Evolutionary conservation across 495 filamentous ascomycete species (phyloP).

Genomic region (Aspergillus avenaceus): DNA sequence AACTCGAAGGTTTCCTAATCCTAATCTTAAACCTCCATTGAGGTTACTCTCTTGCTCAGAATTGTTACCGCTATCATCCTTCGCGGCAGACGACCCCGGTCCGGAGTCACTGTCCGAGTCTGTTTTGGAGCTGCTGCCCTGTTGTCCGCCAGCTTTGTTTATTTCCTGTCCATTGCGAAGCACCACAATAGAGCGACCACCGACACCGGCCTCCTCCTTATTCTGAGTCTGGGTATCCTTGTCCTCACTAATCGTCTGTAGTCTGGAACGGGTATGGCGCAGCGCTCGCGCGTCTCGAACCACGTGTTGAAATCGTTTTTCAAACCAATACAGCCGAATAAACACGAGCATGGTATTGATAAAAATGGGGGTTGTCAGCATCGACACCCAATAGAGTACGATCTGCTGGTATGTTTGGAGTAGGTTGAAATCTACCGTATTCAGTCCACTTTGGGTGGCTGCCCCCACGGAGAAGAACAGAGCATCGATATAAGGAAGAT

Average conservation of each 20-base stretch:
- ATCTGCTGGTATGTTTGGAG: slow-evolving; percentile 75
- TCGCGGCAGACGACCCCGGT: slow-evolving; percentile 19
- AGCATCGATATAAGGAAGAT: slow-evolving; percentile 79
- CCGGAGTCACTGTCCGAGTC: slow-evolving; percentile 21
- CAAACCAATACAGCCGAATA: slow-evolving; percentile 93
- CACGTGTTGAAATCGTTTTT: slow-evolving; percentile 83
- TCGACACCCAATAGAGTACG: slow-evolving; percentile 63
- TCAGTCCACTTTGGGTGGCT: slow-evolving; percentile 88
- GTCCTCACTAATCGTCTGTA: slow-evolving; percentile 52
- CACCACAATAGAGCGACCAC: slow-evolving; percentile 68
- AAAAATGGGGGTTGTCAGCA: slow-evolving; percentile 83
- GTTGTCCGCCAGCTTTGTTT: slow-evolving; percentile 19
- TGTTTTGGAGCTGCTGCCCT: slow-evolving; percentile 14
- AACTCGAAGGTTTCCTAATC: slow-evolving; percentile 37
- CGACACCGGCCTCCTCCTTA: slow-evolving; percentile 63
- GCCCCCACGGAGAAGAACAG: slow-evolving; percentile 78
- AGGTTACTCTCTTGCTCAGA: slow-evolving; percentile 12
- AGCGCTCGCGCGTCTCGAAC: slow-evolving; percentile 54
- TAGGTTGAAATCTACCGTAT: slow-evolving; percentile 75
- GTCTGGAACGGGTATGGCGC: slow-evolving; percentile 53
- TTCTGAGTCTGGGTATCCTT: slow-evolving; percentile 41
- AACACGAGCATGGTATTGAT: slow-evolving; percentile 87
- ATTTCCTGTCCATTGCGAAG: slow-evolving; percentile 50
- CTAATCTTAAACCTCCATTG: slow-evolving; percentile 13
- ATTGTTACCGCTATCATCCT: slow-evolving; percentile 12